phyloP scores from a whole-genome alignment of 2,329 filamentous ascomycete genomes.

The Colletotrichum salicis region DNA sequence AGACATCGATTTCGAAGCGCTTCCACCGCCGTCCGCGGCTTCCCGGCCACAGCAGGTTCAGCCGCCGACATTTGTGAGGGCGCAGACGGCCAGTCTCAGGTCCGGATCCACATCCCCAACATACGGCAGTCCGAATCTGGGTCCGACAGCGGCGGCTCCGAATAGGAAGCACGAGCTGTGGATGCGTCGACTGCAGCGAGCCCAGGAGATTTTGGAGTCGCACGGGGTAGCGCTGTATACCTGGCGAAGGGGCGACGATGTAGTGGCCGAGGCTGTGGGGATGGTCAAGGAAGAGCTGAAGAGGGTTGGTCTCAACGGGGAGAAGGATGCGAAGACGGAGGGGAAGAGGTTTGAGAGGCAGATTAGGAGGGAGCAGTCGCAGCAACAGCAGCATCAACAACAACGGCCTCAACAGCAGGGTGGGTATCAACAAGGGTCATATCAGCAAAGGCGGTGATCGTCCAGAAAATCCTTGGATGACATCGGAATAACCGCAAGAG shows the following conservation, averaged over 20 bases:
- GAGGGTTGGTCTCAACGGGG: conserved; percentile 48
- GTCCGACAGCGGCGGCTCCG: conserved; percentile 41
- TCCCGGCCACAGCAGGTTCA: conserved; percentile 21
- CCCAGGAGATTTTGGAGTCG: conserved; percentile 70
- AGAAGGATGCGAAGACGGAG: conserved; percentile 36
- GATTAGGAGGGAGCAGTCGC: conserved; percentile 26
- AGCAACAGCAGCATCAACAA: conserved; percentile 24
- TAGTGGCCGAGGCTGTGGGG: conserved; percentile 71
- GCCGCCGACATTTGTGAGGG: conserved; percentile 39
- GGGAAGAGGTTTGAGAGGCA: conserved; percentile 36
- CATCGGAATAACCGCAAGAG: background rate
- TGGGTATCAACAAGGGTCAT: conserved; percentile 1
- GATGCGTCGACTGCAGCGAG: conserved; percentile 73
- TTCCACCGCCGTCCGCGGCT: conserved; percentile 47
- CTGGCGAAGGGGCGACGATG: conserved; percentile 79
- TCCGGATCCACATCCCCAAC: conserved; percentile 48
- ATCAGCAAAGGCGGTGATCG: conserved; percentile 12
- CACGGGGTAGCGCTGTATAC: conserved; percentile 76
- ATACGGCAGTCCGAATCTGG: conserved; percentile 45
- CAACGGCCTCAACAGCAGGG: conserved; percentile 11
- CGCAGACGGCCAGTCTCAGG: conserved; percentile 41
- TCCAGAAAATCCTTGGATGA: background rate
- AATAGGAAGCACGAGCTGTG: conserved; percentile 81
- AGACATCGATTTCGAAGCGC: conserved; percentile 54
- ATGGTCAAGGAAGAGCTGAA: conserved; percentile 68